phyloP scores from a whole-genome alignment of 148 eudicot species.

The Pharnaceum exiguum region DNA sequence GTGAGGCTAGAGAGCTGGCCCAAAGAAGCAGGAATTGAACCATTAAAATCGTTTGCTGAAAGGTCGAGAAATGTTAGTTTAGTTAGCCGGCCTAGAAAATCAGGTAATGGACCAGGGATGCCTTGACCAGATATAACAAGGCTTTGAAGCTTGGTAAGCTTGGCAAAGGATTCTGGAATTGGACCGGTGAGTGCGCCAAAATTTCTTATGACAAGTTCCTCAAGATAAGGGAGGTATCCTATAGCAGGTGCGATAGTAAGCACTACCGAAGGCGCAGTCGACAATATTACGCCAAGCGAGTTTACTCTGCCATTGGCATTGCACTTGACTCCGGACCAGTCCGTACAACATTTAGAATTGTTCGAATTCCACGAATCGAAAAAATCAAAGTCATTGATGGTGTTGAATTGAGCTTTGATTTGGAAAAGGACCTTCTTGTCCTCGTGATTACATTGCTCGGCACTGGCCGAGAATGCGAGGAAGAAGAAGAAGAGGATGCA shows the following conservation, averaged over 20 bases:
- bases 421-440: slow-evolving; percentile 37
- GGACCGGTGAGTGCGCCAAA: slow-evolving; percentile 35
- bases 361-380: slow-evolving; percentile 39
- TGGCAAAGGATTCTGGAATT: slow-evolving; percentile 33
- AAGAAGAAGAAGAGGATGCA: slow-evolving; percentile 7
- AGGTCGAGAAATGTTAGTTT: slow-evolving; percentile 6
- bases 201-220: slow-evolving; percentile 21
- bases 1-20: slow-evolving; percentile 17
- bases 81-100: slow-evolving; percentile 9
- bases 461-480: slow-evolving; percentile 8
- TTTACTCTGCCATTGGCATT: slow-evolving; percentile 29
- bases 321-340: slow-evolving; percentile 32
- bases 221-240: slow-evolving; percentile 41
- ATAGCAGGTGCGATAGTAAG: slow-evolving; percentile 26
- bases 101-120: slow-evolving; percentile 34
- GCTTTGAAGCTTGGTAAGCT: slow-evolving; percentile 34
- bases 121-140: slow-evolving; percentile 25
- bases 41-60: too few species aligned
- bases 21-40: slow-evolving; percentile 30
- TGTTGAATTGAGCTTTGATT: slow-evolving; percentile 15
- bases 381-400: slow-evolving; percentile 12
- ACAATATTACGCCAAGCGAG: slow-evolving; percentile 20
- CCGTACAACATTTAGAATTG: slow-evolving; percentile 36
- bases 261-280: slow-evolving; percentile 20
- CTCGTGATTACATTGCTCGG: slow-evolving; percentile 31